phyloP scores from a whole-genome alignment of 192 early-diverging fungal species.

The Thamnidium elegans region DNA sequence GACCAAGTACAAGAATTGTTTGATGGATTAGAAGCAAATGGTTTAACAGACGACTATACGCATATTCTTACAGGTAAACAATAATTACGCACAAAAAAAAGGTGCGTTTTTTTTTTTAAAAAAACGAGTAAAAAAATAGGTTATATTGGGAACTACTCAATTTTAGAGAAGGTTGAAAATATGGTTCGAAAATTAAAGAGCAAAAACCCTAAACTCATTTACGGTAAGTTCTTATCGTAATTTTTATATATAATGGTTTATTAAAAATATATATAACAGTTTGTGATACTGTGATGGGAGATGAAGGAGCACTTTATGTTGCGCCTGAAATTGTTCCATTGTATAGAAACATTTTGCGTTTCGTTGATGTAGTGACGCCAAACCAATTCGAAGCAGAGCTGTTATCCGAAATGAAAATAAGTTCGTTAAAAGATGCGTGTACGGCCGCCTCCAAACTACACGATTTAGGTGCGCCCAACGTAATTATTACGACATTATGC shows the following conservation, averaged over 20 bases:
- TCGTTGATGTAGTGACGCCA: slow-evolving; percentile 81
- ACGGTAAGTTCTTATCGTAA: slow-evolving; percentile 39
- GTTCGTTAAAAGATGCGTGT: slow-evolving; percentile 47
- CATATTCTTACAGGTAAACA: slow-evolving; percentile 81
- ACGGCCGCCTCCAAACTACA: slow-evolving; percentile 65
- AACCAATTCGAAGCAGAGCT: slow-evolving; percentile 90
- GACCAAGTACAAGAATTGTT: slow-evolving; percentile 65
- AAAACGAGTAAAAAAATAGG: slow-evolving; percentile 35
- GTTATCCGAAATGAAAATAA: slow-evolving; percentile 57
- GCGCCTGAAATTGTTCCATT: slow-evolving; percentile 70
- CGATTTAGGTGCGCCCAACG: slow-evolving; percentile 56
- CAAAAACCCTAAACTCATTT: slow-evolving; percentile 46
- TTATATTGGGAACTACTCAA: slow-evolving; percentile 78
- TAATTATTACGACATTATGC: slow-evolving; percentile 76
- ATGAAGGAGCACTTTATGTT: slow-evolving; percentile 82
- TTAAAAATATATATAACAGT: not conserved
- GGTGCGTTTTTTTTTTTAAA: too few relatives aligned
- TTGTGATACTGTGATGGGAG: slow-evolving; percentile 86
- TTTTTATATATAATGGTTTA: not conserved
- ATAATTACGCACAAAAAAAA: too few relatives aligned
- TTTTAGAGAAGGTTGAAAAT: slow-evolving; percentile 52
- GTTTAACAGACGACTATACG: slow-evolving; percentile 65
- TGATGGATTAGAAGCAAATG: slow-evolving; percentile 71
- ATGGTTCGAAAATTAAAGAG: slow-evolving; percentile 55
- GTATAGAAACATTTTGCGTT: slow-evolving; percentile 66